Evolutionary conservation across 768 basidiomycete species (phyloP).

Genomic region (Dendrothele bispora): DNA sequence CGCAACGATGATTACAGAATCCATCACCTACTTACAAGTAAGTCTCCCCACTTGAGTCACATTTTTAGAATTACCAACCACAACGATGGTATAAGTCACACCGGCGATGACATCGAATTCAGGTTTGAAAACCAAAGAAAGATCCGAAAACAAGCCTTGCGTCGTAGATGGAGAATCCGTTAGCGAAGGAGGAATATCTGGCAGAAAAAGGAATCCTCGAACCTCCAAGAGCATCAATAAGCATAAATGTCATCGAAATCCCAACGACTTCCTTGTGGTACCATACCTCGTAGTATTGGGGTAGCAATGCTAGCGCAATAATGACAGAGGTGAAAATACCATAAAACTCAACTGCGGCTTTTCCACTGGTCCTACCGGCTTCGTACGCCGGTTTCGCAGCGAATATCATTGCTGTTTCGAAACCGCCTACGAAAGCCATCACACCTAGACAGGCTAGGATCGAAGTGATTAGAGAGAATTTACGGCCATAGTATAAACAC

Average conservation of each 20-base stretch:
- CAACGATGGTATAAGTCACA: slow-evolving; percentile 48
- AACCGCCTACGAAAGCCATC: slow-evolving; percentile 47
- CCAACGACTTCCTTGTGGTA: slow-evolving; percentile 62
- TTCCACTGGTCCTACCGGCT: slow-evolving; percentile 21
- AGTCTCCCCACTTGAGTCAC: background rate
- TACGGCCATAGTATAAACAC: slow-evolving; percentile 65
- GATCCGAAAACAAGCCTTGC: slow-evolving; percentile 46
- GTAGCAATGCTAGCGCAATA: slow-evolving; percentile 46
- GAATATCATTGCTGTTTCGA: slow-evolving; percentile 62
- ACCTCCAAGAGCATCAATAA: slow-evolving; percentile 67
- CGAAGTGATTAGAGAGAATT: slow-evolving; percentile 35
- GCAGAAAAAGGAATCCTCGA: slow-evolving; percentile 23
- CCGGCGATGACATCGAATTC: slow-evolving; percentile 50
- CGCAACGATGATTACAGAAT: slow-evolving; percentile 45
- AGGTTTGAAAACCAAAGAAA: slow-evolving; percentile 50
- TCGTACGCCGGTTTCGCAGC: slow-evolving; percentile 48
- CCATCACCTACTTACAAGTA: slow-evolving; percentile 34
- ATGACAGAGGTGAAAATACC: slow-evolving; percentile 62
- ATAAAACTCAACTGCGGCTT: slow-evolving; percentile 47
- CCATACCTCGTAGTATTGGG: slow-evolving; percentile 80
- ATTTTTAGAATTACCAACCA: slow-evolving; percentile 25
- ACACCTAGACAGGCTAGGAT: slow-evolving; percentile 35
- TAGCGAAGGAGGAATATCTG: too few relatives aligned
- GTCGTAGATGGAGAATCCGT: background rate
- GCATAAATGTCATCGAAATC: slow-evolving; percentile 69